These are phyloP conservation scores for Hyparrhenia diplandra DNA, from an alignment of 176 grass and related monocot species.

Conservation along the genomic window DNA sequence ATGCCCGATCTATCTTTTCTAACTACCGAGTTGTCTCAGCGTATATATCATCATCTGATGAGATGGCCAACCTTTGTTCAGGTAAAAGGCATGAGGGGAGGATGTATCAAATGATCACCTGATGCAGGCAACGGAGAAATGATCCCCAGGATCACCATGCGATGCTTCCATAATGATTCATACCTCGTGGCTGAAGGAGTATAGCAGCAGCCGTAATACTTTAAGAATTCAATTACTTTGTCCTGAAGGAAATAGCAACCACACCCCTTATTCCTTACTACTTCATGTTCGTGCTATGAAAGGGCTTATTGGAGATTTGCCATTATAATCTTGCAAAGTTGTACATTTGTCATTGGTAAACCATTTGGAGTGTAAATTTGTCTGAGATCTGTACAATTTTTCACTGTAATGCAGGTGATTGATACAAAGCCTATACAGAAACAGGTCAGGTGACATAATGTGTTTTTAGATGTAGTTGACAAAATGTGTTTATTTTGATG, in stretches of 20 bases:
- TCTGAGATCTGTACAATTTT: background rate
- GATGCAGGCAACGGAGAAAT: background rate
- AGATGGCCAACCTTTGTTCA: background rate
- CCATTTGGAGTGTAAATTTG: background rate
- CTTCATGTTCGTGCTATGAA: background rate
- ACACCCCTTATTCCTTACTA: background rate
- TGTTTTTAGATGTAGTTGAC: background rate
- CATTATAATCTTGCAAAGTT: too few species aligned
- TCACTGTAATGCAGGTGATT: background rate
- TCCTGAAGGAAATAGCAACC: slow-evolving; percentile 7
- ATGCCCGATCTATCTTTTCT: background rate
- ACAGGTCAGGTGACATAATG: background rate
- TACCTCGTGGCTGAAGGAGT: background rate
- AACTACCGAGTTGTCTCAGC: background rate
- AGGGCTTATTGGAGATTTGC: too few species aligned
- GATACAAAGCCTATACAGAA: background rate
- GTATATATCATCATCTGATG: slow-evolving; percentile 2
- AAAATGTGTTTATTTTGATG: too few species aligned
- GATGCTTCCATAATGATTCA: background rate
- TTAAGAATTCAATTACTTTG: background rate
- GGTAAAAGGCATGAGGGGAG: background rate
- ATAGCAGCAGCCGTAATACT: background rate
- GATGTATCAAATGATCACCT: background rate
- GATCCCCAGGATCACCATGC: background rate
- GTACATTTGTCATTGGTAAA: too few species aligned